A percentile compares a stretch with the other conserved stretches of the same genome.
Conservation (phyloP, 805 yeast genomes). For the Saccharomycopsis selenospora region DNA sequence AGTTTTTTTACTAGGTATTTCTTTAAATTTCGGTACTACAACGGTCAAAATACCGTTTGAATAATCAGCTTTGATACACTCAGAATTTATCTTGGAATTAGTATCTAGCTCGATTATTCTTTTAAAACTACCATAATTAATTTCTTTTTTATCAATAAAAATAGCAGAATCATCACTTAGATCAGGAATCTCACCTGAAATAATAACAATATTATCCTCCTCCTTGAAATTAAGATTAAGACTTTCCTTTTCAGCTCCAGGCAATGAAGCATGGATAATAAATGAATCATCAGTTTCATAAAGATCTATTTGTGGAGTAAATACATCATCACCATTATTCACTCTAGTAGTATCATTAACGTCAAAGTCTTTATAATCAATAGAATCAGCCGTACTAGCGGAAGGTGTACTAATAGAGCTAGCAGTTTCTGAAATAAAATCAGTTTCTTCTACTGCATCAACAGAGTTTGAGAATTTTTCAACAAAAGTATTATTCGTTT, state of each 20-base stretch:
- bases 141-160: not conserved
- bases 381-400: not conserved
- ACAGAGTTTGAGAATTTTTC: no score
- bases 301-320: not conserved
- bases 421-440: not conserved
- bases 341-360: not conserved
- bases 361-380: not conserved
- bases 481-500: no score
- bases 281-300: not conserved
- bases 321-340: not conserved
- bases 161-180: slow-evolving; percentile 26
- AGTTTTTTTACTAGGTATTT: not conserved
- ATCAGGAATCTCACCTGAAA: slow-evolving; percentile 50
- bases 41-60: not conserved
- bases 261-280: not conserved
- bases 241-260: not conserved
- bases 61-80: not conserved
- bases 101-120: not conserved
- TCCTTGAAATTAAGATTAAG: not conserved
- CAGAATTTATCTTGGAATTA: not conserved
- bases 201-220: not conserved
- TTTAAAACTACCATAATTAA: not conserved
- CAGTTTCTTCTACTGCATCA: no score
- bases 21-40: not conserved
- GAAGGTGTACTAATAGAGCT: not conserved